A percentile compares a stretch with the other conserved stretches of the same genome.
These are phyloP conservation scores for Thelonectria olida DNA, from an alignment of 2,329 filamentous ascomycete genomes.

Conservation along the genomic window DNA sequence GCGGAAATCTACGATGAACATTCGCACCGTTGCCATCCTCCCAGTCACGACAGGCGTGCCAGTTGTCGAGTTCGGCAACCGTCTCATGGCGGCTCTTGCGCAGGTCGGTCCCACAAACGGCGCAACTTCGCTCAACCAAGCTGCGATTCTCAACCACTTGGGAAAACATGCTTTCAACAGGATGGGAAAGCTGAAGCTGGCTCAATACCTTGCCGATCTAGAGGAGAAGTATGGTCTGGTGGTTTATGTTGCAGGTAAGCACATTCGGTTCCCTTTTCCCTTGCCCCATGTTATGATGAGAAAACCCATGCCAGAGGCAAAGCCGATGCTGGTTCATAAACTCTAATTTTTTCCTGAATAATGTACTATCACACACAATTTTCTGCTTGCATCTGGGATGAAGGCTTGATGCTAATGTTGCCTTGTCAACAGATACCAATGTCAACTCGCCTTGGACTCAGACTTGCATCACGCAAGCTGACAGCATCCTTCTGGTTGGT, in stretches of 20 bases:
- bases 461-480: slow-evolving; percentile 95
- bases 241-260: slow-evolving; percentile 85
- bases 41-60: slow-evolving; percentile 92
- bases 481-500: slow-evolving; percentile 93
- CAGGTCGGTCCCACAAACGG: slow-evolving; percentile 92
- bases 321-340: slow-evolving; percentile 65
- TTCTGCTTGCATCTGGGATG: slow-evolving; percentile 15
- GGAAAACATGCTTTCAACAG: slow-evolving; percentile 96
- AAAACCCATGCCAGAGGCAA: slow-evolving; percentile 60
- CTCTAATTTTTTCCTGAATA: slow-evolving; percentile 76
- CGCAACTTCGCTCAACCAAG: slow-evolving; percentile 91
- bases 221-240: slow-evolving; percentile 98
- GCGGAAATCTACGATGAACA: slow-evolving; percentile 86
- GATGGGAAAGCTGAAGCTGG: slow-evolving; percentile 95
- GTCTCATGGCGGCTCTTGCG: slow-evolving; percentile 84
- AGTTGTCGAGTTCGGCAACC: slow-evolving; percentile 92
- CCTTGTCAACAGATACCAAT: slow-evolving; percentile 77
- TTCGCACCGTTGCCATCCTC: slow-evolving; percentile 90
- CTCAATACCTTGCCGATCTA: slow-evolving; percentile 94
- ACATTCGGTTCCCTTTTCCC: slow-evolving; percentile 1
- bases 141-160: slow-evolving; percentile 91
- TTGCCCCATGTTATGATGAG: slow-evolving; percentile 60
- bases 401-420: slow-evolving; percentile 39
- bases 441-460: slow-evolving; percentile 99
- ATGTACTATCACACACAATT: slow-evolving; percentile 1